These are phyloP conservation scores for Pestalotiopsis sp. DNA, from an alignment of 2,329 filamentous ascomycete species.

Conservation along the genomic window DNA sequence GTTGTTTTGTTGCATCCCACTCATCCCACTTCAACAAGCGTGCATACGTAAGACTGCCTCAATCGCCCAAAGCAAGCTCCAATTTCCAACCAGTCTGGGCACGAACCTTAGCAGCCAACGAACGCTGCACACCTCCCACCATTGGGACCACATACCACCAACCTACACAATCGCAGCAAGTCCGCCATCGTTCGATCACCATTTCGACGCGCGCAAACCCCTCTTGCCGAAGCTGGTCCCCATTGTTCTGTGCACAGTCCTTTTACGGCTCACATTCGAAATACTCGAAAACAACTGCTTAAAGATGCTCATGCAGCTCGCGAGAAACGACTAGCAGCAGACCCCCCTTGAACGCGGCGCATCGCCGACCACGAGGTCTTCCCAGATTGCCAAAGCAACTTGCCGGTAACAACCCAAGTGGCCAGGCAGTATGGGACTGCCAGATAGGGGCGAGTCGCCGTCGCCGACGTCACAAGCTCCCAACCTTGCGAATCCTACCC, in stretches of 20 bases:
- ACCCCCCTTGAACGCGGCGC: background rate
- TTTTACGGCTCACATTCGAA: background rate
- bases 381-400: background rate
- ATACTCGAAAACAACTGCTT: background rate
- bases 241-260: background rate
- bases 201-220: background rate
- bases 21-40: background rate
- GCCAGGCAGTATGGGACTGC: slow-evolving; percentile 22
- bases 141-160: background rate
- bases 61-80: background rate
- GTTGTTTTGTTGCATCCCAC: background rate
- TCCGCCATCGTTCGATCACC: background rate
- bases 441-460: slow-evolving; percentile 30
- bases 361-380: background rate
- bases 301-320: background rate
- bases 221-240: background rate
- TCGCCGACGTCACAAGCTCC: slow-evolving; percentile 35
- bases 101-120: background rate
- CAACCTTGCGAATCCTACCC: slow-evolving; percentile 23
- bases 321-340: background rate
- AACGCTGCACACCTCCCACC: background rate
- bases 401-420: background rate
- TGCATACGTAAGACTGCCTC: background rate
- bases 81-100: background rate
- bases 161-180: background rate